phyloP scores from a whole-genome alignment of 441 rosid genomes.

The Codiaeum variegatum region DNA sequence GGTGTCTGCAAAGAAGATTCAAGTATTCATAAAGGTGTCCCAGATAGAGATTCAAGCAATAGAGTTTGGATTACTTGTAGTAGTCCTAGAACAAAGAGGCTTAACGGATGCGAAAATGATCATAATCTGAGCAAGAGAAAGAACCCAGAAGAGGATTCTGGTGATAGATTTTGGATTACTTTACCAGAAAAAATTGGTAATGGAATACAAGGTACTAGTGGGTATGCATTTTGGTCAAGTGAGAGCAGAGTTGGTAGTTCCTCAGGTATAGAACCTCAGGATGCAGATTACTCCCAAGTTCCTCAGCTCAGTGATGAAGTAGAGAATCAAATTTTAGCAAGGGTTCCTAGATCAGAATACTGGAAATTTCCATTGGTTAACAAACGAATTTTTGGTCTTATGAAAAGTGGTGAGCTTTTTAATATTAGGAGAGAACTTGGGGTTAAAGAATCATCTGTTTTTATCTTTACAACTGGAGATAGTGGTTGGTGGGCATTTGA shows the following conservation, averaged over 20 bases:
- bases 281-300: constrained; percentile 73
- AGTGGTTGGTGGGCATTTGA: constrained; percentile 70
- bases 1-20: constrained; percentile 14
- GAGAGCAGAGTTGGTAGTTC: constrained; percentile 23
- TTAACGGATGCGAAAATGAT: constrained; percentile 19
- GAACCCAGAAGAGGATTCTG: constrained; percentile 25
- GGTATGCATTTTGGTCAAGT: constrained; percentile 20
- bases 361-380: constrained; percentile 58
- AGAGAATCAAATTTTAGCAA: constrained; percentile 68
- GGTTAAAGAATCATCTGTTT: constrained; percentile 63
- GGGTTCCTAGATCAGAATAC: constrained; percentile 66
- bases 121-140: constrained; percentile 22
- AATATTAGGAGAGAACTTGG: constrained; percentile 61
- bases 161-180: constrained; percentile 11
- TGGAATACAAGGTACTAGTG: constrained; percentile 24
- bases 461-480: constrained; percentile 68
- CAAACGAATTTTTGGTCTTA: constrained; percentile 44
- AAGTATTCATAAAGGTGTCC: constrained; percentile 14
- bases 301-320: constrained; percentile 65
- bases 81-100: constrained; percentile 23
- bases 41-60: constrained; percentile 24
- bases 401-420: constrained; percentile 64
- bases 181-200: constrained; percentile 23
- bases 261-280: constrained; percentile 58
- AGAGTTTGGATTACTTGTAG: constrained; percentile 13